Base-by-base conservation (phyloP, 2,329 filamentous ascomycete species). In the Diaporthe destruens region DNA sequence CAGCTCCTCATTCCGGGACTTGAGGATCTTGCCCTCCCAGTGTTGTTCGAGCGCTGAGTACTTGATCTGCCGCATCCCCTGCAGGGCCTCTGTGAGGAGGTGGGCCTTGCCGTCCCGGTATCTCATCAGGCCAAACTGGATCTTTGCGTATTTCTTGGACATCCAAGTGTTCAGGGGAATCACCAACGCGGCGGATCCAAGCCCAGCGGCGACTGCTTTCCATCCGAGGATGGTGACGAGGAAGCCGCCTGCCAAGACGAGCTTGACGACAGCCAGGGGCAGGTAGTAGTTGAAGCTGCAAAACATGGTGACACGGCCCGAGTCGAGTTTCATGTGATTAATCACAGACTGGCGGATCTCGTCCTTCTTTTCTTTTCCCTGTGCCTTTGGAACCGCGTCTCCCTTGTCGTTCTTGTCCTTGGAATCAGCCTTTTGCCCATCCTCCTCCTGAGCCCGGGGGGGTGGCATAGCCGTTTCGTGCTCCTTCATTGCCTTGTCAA, bases 21-120 rank as follows among this genome's bases (percentile, higher is more conserved):
- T 74, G 42, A 81, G 56, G 20, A 82, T 81, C 74, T 80, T 81
- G 49, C 76, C 72, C 71, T 82, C 80, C 77, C 79, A 82, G 42
- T 80, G 76, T 39, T 78, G 75, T 69, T 82, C 81, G 14, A 82
- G 77, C 11, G 80, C 81, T 4, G 81, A 81, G 74, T 81, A 82
- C 67, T 80, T 80, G 78, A 82, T 82, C 74, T 82, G 81, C 14
- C 80, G 80, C 79, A 82, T 82, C 32, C 81, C 81, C 44, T 81
- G 79, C 23, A 82, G 75, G 0, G 80, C 81, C 68, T 82, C 81
- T 2, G 79, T 81, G 67, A 82, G 74, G 8, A 82, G 74, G 65
- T 81, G 77, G 1, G 80, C 78, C 72, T 82, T 82, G 59, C 75
- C 78, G 66, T 82, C 81, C 4, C 81, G 78, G 66, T 78, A 80